phyloP scores from a whole-genome alignment of 73 alveolate genomes.

The Symbiodinium natans region DNA sequence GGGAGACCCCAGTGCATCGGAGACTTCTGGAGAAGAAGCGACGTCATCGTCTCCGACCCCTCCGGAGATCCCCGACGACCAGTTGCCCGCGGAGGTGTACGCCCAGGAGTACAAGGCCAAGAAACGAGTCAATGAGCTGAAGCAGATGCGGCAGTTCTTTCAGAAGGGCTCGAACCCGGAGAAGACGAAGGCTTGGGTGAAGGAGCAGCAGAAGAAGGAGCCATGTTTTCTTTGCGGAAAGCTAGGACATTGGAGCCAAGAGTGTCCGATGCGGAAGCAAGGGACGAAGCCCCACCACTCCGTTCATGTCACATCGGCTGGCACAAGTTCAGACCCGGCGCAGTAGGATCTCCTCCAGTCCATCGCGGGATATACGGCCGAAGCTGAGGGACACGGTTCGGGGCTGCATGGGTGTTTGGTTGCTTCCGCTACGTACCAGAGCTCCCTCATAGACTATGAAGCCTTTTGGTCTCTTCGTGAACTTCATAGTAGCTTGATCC shows the following conservation, averaged over 20 bases:
- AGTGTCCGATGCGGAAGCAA: background rate
- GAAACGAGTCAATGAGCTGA: background rate
- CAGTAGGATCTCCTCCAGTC: background rate
- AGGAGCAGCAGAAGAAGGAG: conserved; percentile 45
- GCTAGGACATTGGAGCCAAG: conserved; percentile 16
- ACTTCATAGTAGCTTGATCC: background rate
- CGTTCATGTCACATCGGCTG: background rate
- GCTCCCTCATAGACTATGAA: background rate
- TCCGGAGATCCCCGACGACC: no score
- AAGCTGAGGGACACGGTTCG: background rate
- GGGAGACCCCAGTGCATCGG: no score
- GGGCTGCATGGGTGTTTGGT: no score
- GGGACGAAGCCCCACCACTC: background rate
- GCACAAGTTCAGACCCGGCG: background rate
- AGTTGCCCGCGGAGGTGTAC: conserved; percentile 6
- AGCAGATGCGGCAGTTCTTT: conserved; percentile 61
- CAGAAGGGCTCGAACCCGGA: background rate
- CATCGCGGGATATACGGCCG: background rate
- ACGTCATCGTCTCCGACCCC: background rate
- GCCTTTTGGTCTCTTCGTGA: background rate
- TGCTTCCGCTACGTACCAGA: no score
- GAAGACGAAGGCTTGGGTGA: background rate
- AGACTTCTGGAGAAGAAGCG: no score
- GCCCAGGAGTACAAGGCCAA: conserved; percentile 44
- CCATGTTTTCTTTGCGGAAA: conserved; percentile 33